These are phyloP conservation scores for Rheum nobile DNA, from an alignment of 148 eudicot genomes.

Conservation along the genomic window DNA sequence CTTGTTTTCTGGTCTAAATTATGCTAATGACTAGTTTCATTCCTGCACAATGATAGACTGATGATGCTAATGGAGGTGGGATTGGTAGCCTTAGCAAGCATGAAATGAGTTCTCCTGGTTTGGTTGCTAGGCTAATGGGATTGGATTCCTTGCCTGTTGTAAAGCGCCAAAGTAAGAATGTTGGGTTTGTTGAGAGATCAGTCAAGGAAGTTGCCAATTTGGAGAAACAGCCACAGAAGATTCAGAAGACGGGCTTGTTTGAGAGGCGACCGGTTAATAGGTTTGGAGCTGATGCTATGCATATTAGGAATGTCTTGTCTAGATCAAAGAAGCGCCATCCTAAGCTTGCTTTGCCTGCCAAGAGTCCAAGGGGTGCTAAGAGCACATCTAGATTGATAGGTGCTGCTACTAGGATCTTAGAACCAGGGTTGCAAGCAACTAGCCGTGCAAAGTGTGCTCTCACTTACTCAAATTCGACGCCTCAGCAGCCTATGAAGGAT, in stretches of 20 bases:
- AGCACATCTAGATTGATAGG: conserved; percentile 52
- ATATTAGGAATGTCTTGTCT: conserved; percentile 56
- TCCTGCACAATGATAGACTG: conserved; percentile 39
- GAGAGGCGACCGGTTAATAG: conserved; percentile 56
- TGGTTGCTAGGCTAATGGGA: conserved; percentile 98
- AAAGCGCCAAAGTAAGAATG: conserved; percentile 21
- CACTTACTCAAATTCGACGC: conserved; percentile 30
- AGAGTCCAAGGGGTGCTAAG: conserved; percentile 53
- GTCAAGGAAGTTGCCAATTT: conserved; percentile 14
- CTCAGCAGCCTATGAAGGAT: conserved; percentile 10
- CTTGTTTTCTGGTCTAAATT: neutral
- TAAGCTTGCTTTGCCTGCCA: conserved; percentile 54
- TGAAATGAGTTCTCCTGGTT: conserved; percentile 54
- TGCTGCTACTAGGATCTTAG: conserved; percentile 84
- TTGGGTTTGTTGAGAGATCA: conserved; percentile 13
- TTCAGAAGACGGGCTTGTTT: conserved; percentile 60
- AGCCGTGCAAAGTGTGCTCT: conserved; percentile 54
- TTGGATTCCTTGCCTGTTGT: conserved; percentile 70
- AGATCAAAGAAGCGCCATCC: conserved; percentile 62
- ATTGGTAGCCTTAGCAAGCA: conserved; percentile 22
- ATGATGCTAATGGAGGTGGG: conserved; percentile 65
- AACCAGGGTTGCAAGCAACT: conserved; percentile 66
- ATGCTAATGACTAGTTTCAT: conserved; percentile 1
- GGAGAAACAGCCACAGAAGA: conserved; percentile 72
- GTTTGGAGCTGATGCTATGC: conserved; percentile 62